Percentiles rank a stretch among this genome's conserved stretches.
Evolutionary conservation across 768 basidiomycete species (phyloP).

Genomic region (Daedaleopsis nitida): DNA sequence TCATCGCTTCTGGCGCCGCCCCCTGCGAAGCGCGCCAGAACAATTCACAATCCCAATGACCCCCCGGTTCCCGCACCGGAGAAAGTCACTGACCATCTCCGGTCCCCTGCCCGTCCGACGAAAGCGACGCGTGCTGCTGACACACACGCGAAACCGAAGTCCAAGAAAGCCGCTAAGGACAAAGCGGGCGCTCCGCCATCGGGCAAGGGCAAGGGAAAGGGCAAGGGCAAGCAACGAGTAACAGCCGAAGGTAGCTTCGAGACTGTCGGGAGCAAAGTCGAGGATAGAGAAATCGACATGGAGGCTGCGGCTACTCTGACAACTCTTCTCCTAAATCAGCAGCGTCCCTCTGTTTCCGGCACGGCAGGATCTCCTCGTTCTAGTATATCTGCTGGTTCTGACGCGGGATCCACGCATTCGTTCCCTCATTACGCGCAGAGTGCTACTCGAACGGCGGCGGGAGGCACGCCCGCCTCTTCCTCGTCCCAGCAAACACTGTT

Average conservation of each 20-base stretch:
- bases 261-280: slow-evolving; percentile 5
- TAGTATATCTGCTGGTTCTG: slow-evolving; percentile 68
- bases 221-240: slow-evolving; percentile 19
- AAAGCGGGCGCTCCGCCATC: slow-evolving; percentile 19
- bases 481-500: slow-evolving; percentile 38
- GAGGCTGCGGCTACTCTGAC: slow-evolving; percentile 84
- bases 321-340: slow-evolving; percentile 64
- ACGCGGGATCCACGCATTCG: slow-evolving; percentile 61
- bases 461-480: slow-evolving; percentile 41
- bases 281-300: slow-evolving; percentile 54
- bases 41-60: slow-evolving; percentile 74
- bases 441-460: slow-evolving; percentile 54
- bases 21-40: slow-evolving; percentile 74
- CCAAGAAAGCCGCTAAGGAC: slow-evolving; percentile 27
- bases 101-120: slow-evolving; percentile 24
- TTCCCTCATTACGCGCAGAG: slow-evolving; percentile 69
- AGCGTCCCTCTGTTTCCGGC: slow-evolving; percentile 57
- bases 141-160: slow-evolving; percentile 18
- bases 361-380: slow-evolving; percentile 72
- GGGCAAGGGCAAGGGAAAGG: slow-evolving; percentile 18
- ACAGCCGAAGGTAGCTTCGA: slow-evolving; percentile 20
- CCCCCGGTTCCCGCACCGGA: slow-evolving; percentile 62
- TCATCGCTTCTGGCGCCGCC: slow-evolving; percentile 76
- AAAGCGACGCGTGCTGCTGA: slow-evolving; percentile 26
- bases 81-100: slow-evolving; percentile 23